These are phyloP conservation scores for Echium plantagineum DNA, from an alignment of 257 asterid species.

Conservation along the genomic window DNA sequence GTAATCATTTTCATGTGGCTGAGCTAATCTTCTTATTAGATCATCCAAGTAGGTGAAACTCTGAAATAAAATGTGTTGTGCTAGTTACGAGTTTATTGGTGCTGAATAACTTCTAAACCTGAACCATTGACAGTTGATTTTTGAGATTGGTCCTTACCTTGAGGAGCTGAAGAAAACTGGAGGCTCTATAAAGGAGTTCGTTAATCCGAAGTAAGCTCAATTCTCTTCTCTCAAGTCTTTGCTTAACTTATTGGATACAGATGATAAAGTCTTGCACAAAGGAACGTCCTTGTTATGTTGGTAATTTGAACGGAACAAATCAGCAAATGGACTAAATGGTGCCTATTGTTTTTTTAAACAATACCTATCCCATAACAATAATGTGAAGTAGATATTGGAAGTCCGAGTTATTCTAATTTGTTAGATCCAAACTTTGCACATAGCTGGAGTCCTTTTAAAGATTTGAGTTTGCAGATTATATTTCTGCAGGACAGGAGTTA, in stretches of 20 bases:
- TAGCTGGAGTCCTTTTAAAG: too few relatives aligned
- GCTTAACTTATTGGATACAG: neutral
- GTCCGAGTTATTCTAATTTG: neutral
- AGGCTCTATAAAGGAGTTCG: constrained; percentile 90
- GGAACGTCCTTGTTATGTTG: neutral
- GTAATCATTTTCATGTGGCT: too few relatives aligned
- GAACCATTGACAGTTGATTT: constrained; percentile 55
- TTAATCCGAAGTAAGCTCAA: constrained; percentile 78
- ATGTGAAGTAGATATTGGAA: neutral
- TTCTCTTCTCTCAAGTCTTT: constrained; percentile 8
- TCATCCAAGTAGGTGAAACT: too few relatives aligned
- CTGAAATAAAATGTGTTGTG: neutral
- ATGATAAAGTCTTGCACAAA: neutral
- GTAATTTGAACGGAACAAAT: neutral
- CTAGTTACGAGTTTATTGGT: neutral
- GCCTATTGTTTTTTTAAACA: too few relatives aligned
- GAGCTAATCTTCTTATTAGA: too few relatives aligned
- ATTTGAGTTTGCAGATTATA: too few relatives aligned
- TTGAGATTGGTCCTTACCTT: constrained; percentile 78
- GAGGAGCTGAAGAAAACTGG: constrained; percentile 91
- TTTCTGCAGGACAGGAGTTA: too few relatives aligned
- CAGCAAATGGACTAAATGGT: neutral
- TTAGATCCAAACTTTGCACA: too few relatives aligned
- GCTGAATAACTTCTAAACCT: neutral
- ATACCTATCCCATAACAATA: too few relatives aligned